Conservation (phyloP, 208 protist species). For the Acanthamoeba castellanii region DNA sequence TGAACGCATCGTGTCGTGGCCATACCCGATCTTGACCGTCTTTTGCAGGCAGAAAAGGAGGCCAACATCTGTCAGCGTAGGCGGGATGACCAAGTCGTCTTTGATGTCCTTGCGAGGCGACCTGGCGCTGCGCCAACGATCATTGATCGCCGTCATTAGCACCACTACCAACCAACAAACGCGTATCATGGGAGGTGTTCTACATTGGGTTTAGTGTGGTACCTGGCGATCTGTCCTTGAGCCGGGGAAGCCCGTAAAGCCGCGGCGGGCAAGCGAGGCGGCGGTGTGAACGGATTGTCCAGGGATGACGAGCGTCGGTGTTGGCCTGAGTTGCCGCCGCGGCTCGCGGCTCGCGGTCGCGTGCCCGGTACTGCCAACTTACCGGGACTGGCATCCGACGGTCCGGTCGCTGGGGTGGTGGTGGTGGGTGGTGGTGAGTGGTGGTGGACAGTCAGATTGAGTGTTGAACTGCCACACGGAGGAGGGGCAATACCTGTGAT, state of each 20-base stretch:
- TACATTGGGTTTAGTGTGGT: background rate
- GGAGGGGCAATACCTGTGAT: too few relatives aligned
- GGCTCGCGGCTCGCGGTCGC: background rate
- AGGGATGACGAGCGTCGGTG: constrained; percentile 41
- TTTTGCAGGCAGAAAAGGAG: constrained; percentile 55
- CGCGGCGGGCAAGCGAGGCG: background rate
- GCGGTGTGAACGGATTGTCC: constrained; percentile 2
- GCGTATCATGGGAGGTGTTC: background rate
- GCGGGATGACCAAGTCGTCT: background rate
- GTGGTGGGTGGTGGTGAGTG: background rate
- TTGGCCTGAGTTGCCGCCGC: background rate
- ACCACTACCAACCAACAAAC: background rate
- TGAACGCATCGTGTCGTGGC: background rate
- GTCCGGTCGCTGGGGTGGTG: background rate
- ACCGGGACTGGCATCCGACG: background rate
- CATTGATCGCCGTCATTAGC: background rate
- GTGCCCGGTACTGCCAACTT: background rate
- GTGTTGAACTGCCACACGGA: too few relatives aligned
- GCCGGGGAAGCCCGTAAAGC: background rate
- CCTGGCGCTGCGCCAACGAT: background rate
- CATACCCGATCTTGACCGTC: constrained; percentile 46
- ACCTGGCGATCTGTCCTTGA: background rate
- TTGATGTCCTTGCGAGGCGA: constrained; percentile 25
- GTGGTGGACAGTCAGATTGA: too few relatives aligned
- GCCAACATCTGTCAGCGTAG: background rate